Evolutionary conservation across 108 stramenopile species (phyloP).

Genomic region (Cyclostephanos invisitatus): DNA sequence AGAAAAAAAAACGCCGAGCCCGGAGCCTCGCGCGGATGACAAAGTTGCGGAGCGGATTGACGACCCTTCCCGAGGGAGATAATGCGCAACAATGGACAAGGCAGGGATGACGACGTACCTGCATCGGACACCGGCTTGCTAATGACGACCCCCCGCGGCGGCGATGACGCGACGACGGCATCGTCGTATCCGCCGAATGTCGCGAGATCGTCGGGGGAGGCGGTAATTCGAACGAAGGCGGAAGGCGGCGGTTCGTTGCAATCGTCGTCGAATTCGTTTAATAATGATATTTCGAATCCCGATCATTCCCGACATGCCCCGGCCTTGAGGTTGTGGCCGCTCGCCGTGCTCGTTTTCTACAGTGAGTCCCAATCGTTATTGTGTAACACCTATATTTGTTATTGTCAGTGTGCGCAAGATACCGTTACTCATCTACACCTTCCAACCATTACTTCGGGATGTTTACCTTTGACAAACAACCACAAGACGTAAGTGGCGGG

Average conservation of each 20-base stretch:
- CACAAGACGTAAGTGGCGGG: slow-evolving; percentile 54
- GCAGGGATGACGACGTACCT: background rate
- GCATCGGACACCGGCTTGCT: background rate
- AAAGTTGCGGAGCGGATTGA: no score
- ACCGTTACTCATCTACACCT: background rate
- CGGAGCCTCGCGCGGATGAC: no score
- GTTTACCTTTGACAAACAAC: background rate
- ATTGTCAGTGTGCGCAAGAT: no score
- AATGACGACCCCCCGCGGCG: background rate
- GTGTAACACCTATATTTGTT: no score
- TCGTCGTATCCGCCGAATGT: slow-evolving; percentile 18
- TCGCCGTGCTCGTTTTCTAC: slow-evolving; percentile 89
- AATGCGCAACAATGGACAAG: background rate
- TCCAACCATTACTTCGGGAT: background rate
- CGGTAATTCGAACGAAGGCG: slow-evolving; percentile 4
- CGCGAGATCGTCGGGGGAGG: slow-evolving; percentile 8
- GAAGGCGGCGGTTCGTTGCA: slow-evolving; percentile 10
- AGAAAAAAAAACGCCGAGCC: no score
- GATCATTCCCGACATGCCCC: slow-evolving; percentile 27
- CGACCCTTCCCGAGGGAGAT: background rate
- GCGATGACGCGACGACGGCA: background rate
- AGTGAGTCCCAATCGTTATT: no score
- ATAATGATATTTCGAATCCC: slow-evolving; percentile 28
- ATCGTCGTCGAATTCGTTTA: slow-evolving; percentile 20
- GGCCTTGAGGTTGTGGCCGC: slow-evolving; percentile 46